Percentiles rank a stretch among this genome's conserved stretches.
These are phyloP conservation scores for Globisporangium alternatum DNA, from an alignment of 352 stramenopile genomes.

Conservation along the genomic window DNA sequence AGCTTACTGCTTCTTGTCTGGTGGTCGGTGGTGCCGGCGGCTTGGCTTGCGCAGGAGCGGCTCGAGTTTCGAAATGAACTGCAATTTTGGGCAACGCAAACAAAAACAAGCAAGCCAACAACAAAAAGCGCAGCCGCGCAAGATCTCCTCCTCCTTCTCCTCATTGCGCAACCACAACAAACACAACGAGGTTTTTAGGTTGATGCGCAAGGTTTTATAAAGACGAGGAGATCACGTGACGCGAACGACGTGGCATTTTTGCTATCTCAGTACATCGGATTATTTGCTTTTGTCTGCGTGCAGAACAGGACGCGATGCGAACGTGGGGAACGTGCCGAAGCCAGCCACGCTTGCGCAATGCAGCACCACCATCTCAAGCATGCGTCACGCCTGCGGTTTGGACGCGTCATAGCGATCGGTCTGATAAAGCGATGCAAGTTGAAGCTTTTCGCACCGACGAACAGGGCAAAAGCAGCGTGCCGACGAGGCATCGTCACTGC, in stretches of 20 bases:
- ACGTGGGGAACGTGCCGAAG: not conserved
- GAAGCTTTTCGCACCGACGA: conserved; percentile 1
- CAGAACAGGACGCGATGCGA: too few species aligned
- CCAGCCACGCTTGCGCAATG: not conserved
- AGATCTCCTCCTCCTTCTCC: conserved; percentile 1
- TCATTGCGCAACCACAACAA: conserved; percentile 9
- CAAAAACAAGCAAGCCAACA: conserved; percentile 4
- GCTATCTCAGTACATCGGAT: not conserved
- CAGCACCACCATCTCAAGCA: not conserved
- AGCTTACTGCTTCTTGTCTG: not conserved
- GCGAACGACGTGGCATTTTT: not conserved
- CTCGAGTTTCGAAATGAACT: conserved; percentile 8
- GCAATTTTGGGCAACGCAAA: not conserved
- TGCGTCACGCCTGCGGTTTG: not conserved
- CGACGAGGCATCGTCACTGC: conserved; percentile 6
- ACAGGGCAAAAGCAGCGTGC: not conserved
- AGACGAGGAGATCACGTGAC: not conserved
- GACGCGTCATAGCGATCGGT: not conserved
- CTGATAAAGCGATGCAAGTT: not conserved
- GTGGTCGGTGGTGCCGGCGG: not conserved
- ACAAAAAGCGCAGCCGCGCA: conserved; percentile 4
- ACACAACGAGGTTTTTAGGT: not conserved
- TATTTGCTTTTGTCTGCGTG: too few species aligned
- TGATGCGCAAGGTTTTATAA: not conserved
- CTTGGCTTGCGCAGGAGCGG: conserved; percentile 1